Conservation (phyloP, 208 protist genomes). For the Angomonas desouzai region DNA sequence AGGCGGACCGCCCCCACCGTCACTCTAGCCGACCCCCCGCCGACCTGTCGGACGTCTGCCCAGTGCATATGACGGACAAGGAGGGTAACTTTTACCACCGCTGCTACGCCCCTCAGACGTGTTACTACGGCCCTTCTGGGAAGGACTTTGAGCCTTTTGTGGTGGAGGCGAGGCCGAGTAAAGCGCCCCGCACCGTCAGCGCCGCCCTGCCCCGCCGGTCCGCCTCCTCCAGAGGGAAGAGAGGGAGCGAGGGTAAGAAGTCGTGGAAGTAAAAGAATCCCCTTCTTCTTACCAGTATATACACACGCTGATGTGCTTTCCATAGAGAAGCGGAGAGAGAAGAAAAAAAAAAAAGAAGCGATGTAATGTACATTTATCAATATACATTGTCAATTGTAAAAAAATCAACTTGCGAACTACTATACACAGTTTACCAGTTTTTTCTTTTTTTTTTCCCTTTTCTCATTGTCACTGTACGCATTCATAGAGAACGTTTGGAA, state of each 20-base stretch:
- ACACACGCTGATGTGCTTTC: too few species aligned
- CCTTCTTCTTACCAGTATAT: too few species aligned
- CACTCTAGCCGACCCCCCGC: background rate
- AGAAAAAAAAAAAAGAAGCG: background rate
- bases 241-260: background rate
- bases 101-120: constrained; percentile 52
- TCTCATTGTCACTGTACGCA: constrained; percentile 9
- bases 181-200: constrained; percentile 13
- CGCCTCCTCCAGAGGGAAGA: background rate
- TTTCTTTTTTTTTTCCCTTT: background rate
- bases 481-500: background rate
- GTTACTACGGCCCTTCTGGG: constrained; percentile 1
- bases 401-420: too few species aligned
- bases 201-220: background rate
- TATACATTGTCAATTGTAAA: too few species aligned
- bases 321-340: background rate
- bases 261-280: background rate
- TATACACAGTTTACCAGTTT: too few species aligned
- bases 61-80: constrained; percentile 36
- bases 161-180: constrained; percentile 42
- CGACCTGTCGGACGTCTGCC: constrained; percentile 26
- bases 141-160: constrained; percentile 62
- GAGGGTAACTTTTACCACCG: constrained; percentile 55
- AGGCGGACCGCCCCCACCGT: too few species aligned
- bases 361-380: too few species aligned